phyloP scores from a whole-genome alignment of 179 eudicot genomes.

The Silene vulgaris region DNA sequence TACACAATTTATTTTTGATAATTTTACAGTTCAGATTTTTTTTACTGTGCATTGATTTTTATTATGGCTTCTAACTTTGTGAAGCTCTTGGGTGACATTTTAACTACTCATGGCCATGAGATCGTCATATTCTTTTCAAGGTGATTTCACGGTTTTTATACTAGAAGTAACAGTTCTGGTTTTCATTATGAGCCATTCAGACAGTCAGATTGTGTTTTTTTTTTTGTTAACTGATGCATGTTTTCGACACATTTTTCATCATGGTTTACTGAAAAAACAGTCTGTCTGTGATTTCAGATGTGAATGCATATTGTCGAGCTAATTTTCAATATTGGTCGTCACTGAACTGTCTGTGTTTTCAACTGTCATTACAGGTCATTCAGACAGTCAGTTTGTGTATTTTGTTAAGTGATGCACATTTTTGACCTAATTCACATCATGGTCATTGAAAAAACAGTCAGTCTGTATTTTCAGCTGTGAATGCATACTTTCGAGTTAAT shows the following conservation, averaged over 20 bases:
- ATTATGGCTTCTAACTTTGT: conserved; percentile 38
- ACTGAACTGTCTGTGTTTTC: no score
- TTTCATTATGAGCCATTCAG: no score
- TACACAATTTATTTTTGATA: not conserved
- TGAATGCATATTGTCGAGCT: no score
- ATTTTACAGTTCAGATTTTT: not conserved
- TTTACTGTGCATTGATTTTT: not conserved
- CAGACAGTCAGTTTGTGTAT: no score
- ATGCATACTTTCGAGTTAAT: no score
- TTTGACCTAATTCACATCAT: not conserved
- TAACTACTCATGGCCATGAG: conserved; percentile 46
- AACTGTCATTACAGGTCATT: no score
- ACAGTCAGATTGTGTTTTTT: no score
- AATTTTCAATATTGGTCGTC: no score
- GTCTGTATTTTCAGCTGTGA: not conserved
- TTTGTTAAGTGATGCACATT: not conserved
- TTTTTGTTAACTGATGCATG: no score
- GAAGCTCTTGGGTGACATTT: conserved; percentile 46
- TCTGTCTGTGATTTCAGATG: not conserved
- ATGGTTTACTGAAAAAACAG: not conserved
- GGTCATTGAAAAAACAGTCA: not conserved
- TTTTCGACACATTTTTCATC: not conserved
- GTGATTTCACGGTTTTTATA: conserved; percentile 23
- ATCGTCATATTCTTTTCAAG: conserved; percentile 49
- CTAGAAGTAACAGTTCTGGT: no score